A percentile compares a stretch with the other conserved stretches of the same genome.
Conservation (phyloP, 1,139 yeast genomes). For the Yamadazyma kanchanaburiensis region DNA sequence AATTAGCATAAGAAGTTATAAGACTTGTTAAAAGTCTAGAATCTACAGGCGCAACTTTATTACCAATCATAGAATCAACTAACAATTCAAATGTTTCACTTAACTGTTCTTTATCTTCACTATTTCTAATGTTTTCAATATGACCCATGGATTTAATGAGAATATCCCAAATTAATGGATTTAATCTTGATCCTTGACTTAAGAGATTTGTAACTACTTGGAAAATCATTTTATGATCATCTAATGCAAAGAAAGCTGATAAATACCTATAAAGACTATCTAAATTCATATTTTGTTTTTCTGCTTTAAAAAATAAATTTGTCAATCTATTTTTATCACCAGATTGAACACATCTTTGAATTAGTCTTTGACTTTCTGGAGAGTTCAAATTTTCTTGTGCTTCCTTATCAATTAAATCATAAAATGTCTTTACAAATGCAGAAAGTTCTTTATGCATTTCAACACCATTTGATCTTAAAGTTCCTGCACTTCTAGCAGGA, state of each 20-base stretch:
- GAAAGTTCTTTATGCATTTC: too few relatives aligned
- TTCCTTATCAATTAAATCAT: too few relatives aligned
- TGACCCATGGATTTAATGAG: slow-evolving; percentile 36
- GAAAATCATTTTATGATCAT: slow-evolving; percentile 29
- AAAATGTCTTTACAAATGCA: too few relatives aligned
- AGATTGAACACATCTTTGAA: slow-evolving; percentile 19
- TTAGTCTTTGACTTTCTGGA: slow-evolving; percentile 17
- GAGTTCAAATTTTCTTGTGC: background rate
- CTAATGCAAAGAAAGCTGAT: slow-evolving; percentile 31
- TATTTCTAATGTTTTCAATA: slow-evolving; percentile 18
- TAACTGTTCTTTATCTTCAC: slow-evolving; percentile 16
- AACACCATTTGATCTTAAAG: slow-evolving; percentile 34
- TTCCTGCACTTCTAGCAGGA: slow-evolving; percentile 8
- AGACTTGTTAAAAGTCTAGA: slow-evolving; percentile 30
- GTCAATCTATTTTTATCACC: slow-evolving; percentile 20
- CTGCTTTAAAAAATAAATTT: slow-evolving; percentile 21
- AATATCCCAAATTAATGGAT: slow-evolving; percentile 35
- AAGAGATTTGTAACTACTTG: slow-evolving; percentile 32
- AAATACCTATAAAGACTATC: slow-evolving; percentile 31
- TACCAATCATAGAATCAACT: slow-evolving; percentile 25
- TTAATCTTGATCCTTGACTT: slow-evolving; percentile 22
- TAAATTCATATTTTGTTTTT: slow-evolving; percentile 18
- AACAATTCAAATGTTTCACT: slow-evolving; percentile 24
- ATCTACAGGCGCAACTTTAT: slow-evolving; percentile 19
- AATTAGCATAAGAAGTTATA: slow-evolving; percentile 35